Conservation (phyloP, 441 rosid species). For the Croton setiger region DNA sequence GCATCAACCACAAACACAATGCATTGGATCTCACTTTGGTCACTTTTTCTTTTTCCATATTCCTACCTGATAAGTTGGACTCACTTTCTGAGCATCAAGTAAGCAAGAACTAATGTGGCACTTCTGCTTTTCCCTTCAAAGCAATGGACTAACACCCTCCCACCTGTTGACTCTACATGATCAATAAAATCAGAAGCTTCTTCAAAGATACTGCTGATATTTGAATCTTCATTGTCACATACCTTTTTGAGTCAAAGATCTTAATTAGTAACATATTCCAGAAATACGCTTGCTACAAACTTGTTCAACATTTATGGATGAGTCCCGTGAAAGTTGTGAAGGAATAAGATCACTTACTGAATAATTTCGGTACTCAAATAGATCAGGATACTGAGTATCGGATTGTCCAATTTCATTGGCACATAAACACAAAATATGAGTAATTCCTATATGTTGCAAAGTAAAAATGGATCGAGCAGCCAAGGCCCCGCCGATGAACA, state of each 20-base stretch:
- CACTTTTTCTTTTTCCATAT: not conserved
- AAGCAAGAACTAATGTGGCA: constrained; percentile 84
- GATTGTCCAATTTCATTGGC: constrained; percentile 98
- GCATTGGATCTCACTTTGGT: not conserved
- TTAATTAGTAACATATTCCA: constrained; percentile 5
- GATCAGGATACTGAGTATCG: constrained; percentile 80
- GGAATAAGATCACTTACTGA: constrained; percentile 51
- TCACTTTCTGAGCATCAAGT: constrained; percentile 90
- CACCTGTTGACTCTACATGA: constrained; percentile 72
- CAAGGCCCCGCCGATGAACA: constrained; percentile 90
- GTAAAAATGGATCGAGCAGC: constrained; percentile 91
- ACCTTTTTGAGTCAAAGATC: constrained; percentile 48
- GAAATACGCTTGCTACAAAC: not conserved
- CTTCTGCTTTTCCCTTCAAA: constrained; percentile 99
- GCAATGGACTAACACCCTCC: constrained; percentile 90
- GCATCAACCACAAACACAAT: constrained; percentile 18
- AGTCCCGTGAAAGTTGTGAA: constrained; percentile 8
- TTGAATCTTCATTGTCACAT: constrained; percentile 77
- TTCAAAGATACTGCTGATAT: constrained; percentile 70
- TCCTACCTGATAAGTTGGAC: constrained; percentile 22
- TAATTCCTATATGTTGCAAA: constrained; percentile 76
- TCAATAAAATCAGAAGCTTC: constrained; percentile 85
- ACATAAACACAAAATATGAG: constrained; percentile 85
- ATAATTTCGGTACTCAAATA: constrained; percentile 78
- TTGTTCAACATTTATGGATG: not conserved